Evolutionary conservation across 495 filamentous ascomycete species (phyloP).

Genomic region (Talaromyces proteolyticus): DNA sequence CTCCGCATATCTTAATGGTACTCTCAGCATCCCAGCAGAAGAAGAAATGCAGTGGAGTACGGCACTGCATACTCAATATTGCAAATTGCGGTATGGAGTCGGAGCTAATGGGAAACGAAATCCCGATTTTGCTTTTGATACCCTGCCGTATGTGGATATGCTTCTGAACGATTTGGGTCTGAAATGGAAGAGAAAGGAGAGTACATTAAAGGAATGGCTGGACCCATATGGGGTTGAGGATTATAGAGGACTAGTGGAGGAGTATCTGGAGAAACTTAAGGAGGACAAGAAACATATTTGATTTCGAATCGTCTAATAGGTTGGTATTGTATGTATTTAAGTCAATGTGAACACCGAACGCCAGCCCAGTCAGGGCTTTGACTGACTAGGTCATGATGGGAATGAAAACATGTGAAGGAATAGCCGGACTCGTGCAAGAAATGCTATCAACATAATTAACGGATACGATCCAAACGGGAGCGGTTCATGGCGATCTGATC

Average conservation of each 20-base stretch:
- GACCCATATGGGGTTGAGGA: constrained; percentile 54
- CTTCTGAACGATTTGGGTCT: constrained; percentile 63
- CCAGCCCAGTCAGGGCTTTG: not conserved
- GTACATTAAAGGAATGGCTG: constrained; percentile 41
- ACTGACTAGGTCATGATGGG: not conserved
- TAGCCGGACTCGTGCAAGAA: not conserved
- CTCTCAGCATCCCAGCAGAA: constrained; percentile 24
- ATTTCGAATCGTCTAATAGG: not conserved
- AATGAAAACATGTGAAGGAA: not conserved
- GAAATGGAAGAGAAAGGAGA: constrained; percentile 30
- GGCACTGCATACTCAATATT: constrained; percentile 59
- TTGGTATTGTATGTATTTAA: not conserved
- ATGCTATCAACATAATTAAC: constrained; percentile 18
- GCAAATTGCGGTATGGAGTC: constrained; percentile 60
- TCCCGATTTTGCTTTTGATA: constrained; percentile 73
- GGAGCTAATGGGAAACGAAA: constrained; percentile 54
- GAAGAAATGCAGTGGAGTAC: constrained; percentile 47
- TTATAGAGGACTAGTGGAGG: constrained; percentile 53
- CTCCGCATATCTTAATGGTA: constrained; percentile 52
- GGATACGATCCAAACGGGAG: constrained; percentile 57
- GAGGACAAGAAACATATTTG: not conserved
- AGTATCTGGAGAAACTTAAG: constrained; percentile 31
- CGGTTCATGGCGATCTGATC: constrained; percentile 67
- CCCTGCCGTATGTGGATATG: constrained; percentile 70
- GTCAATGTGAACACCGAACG: not conserved